A percentile compares a stretch with the other conserved stretches of the same genome.
These are phyloP conservation scores for Helichrysum umbraculigerum DNA, from an alignment of 129 eudicot genomes.

Conservation along the genomic window DNA sequence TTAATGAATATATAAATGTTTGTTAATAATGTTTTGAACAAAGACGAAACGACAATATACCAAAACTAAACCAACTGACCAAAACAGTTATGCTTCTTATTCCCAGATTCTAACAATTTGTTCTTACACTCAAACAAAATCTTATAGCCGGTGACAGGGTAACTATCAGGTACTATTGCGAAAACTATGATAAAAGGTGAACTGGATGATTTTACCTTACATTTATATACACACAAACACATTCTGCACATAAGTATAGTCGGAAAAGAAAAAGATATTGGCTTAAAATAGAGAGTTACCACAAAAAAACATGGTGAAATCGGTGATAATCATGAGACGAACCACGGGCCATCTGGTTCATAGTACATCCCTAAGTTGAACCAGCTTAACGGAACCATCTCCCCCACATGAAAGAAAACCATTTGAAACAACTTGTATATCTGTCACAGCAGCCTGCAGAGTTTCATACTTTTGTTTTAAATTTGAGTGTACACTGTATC, in stretches of 20 bases:
- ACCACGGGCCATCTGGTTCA: conserved; percentile 11
- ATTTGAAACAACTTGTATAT: conserved; percentile 71
- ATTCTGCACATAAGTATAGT: conserved; percentile 17
- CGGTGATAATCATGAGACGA: not conserved
- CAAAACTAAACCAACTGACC: not conserved
- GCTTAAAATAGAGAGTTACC: conserved; percentile 11
- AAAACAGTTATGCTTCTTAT: not conserved
- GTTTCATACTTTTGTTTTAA: conserved; percentile 32
- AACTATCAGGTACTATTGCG: not conserved
- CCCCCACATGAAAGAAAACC: conserved; percentile 94
- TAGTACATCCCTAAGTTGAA: conserved; percentile 47
- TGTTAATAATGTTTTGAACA: not conserved
- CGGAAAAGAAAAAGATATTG: not conserved
- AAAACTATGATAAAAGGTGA: conserved; percentile 2
- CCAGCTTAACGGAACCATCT: conserved; percentile 75
- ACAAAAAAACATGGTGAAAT: not conserved
- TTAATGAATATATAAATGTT: not conserved
- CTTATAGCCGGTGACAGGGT: not conserved
- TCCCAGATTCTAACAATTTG: not conserved
- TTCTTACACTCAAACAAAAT: conserved; percentile 8
- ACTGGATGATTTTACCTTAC: conserved; percentile 9
- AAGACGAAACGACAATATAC: not conserved
- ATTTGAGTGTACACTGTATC: conserved; percentile 17
- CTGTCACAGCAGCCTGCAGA: conserved; percentile 86
- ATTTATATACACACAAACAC: conserved; percentile 6